phyloP scores from a whole-genome alignment of 2,329 filamentous ascomycete genomes.

The Calonectria pseudoturangicola region DNA sequence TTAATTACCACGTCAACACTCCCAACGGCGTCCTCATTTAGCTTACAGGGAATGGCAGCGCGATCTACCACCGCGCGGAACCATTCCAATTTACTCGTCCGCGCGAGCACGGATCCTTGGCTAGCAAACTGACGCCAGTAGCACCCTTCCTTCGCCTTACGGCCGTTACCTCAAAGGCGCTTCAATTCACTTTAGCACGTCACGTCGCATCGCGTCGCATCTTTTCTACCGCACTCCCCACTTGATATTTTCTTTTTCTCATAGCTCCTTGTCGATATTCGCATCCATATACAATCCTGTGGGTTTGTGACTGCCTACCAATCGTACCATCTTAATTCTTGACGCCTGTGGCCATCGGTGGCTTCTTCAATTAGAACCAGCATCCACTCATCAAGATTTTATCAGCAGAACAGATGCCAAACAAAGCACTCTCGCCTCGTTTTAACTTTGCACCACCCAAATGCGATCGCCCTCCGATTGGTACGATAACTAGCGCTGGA shows the following conservation, averaged over 20 bases:
- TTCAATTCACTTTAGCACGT: slow-evolving; percentile 21
- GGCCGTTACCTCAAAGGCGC: slow-evolving; percentile 5
- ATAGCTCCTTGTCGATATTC: slow-evolving; percentile 12
- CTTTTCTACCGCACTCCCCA: slow-evolving; percentile 1
- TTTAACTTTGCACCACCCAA: slow-evolving; percentile 52
- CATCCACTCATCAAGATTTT: slow-evolving; percentile 39
- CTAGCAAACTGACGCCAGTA: slow-evolving; percentile 10
- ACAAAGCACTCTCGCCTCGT: slow-evolving; percentile 44
- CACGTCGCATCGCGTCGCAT: slow-evolving; percentile 19
- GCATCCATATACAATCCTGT: background rate
- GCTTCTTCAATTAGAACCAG: slow-evolving; percentile 37
- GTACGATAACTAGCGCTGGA: slow-evolving; percentile 54
- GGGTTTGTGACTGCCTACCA: slow-evolving; percentile 2
- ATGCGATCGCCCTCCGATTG: slow-evolving; percentile 59
- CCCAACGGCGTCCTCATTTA: slow-evolving; percentile 19
- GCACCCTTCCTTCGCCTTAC: slow-evolving; percentile 5
- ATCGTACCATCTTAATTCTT: slow-evolving; percentile 31
- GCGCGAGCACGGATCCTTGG: slow-evolving; percentile 14
- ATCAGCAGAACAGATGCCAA: slow-evolving; percentile 31
- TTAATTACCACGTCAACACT: slow-evolving; percentile 17
- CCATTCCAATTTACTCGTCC: slow-evolving; percentile 18
- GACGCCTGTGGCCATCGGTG: slow-evolving; percentile 45
- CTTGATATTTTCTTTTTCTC: background rate
- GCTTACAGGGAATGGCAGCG: slow-evolving; percentile 11
- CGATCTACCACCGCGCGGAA: slow-evolving; percentile 23